Conservation (phyloP, 2,329 filamentous ascomycete species). For the Pseudopyricularia cyperi region DNA sequence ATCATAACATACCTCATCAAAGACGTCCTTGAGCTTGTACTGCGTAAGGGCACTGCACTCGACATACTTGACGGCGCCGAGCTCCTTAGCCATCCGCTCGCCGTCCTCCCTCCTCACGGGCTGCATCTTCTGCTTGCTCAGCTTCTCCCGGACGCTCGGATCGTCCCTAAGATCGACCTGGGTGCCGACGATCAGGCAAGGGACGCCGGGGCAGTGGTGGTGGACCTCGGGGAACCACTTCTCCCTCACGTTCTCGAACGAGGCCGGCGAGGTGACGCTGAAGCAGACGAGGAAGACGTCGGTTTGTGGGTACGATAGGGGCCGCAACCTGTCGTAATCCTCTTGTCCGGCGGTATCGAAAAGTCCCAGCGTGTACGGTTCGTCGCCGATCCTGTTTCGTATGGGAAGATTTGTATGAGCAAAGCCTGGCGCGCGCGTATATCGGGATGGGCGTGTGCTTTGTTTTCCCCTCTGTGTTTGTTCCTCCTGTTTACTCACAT, state of each 20-base stretch:
- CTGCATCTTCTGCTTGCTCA: slow-evolving; percentile 90
- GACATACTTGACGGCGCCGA: slow-evolving; percentile 97
- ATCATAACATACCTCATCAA: slow-evolving; percentile 68
- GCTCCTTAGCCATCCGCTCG: slow-evolving; percentile 89
- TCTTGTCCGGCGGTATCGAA: slow-evolving; percentile 99
- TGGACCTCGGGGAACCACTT: slow-evolving; percentile 99
- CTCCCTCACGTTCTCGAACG: slow-evolving; percentile 97
- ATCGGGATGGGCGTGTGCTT: not conserved
- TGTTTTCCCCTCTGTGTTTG: not conserved
- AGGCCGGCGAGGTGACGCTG: slow-evolving; percentile 91
- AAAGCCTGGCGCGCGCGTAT: not conserved
- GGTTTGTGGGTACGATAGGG: slow-evolving; percentile 94
- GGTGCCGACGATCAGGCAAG: slow-evolving; percentile 93
- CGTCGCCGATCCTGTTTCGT: slow-evolving; percentile 78
- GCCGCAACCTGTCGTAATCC: slow-evolving; percentile 95
- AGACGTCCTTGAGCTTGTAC: slow-evolving; percentile 97
- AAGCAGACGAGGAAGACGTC: slow-evolving; percentile 99
- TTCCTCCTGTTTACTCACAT: slow-evolving; percentile 58
- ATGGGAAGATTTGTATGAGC: not conserved
- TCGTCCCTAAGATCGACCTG: slow-evolving; percentile 95
- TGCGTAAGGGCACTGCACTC: slow-evolving; percentile 97
- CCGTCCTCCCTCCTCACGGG: slow-evolving; percentile 88
- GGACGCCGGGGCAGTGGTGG: slow-evolving; percentile 95
- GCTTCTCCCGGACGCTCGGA: slow-evolving; percentile 73
- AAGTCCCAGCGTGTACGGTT: slow-evolving; percentile 91